Base-by-base conservation (phyloP, 1,284 basidiomycete species). In the Sparassis latifolia region DNA sequence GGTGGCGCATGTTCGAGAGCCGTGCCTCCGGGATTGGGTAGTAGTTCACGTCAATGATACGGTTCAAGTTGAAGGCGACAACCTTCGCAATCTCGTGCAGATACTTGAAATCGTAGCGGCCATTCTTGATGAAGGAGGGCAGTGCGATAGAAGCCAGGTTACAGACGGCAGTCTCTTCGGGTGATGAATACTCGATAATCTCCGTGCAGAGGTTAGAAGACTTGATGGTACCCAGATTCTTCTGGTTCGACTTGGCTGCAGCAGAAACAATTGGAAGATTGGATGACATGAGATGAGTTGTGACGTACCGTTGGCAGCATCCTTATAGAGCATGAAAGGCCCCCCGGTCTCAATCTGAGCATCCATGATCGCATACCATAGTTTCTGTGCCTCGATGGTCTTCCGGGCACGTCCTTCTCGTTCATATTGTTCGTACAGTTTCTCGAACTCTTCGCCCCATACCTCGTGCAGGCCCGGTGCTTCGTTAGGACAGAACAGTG, bases 281-380 rank as follows among this genome's bases (percentile, higher is more conserved):
- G 30, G n/a, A 1, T 2, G 0, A 45, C 29, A 49, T 4, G 1
- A 70, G 6, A 30, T 27, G 31, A n/a, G 27, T 5, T 4, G 35
- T 27, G 3, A 28, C 85, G 52, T 58, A 90, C 86, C 69, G 67
- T 94, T 95, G 50, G 86, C 84, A 35, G 86, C 77, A 65, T 95
- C 89, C 76, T 99, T 99, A 80, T 99, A 99, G 44, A 93, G 76
- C 89, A 99, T 98, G 77, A 97, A 99, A 3, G 97, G 97, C 37
- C 87, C 89, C 57, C 97, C 97, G 3, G 97, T 99, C 75, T 99
- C 97, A 60, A 96, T 94, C 71, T 99, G 97, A 6, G 94, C 86
- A 67, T 99, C 96, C 48, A 99, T 76, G 60, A 99, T 88, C 44
- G 95, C 92, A 68, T 97, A 98, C 96, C 97, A 99, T 42, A 99